phyloP scores from a whole-genome alignment of 805 yeast species.

The Babjeviella inositovora region DNA sequence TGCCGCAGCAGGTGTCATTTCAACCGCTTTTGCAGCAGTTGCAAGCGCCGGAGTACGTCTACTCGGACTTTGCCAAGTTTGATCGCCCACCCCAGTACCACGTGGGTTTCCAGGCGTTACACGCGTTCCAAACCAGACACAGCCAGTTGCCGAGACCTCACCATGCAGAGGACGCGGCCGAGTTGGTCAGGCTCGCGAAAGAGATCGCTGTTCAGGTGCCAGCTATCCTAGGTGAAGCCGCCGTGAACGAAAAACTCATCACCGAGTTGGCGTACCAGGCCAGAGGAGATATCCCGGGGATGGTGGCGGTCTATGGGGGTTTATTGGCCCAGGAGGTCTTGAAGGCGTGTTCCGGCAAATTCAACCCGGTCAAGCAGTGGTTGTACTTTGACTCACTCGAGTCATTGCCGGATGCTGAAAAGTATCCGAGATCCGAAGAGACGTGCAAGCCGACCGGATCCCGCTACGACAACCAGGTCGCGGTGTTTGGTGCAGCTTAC shows the following conservation, averaged over 20 bases:
- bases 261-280: slow-evolving; percentile 72
- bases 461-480: slow-evolving; percentile 90
- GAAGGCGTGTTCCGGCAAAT: slow-evolving; percentile 91
- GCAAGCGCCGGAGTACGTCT: slow-evolving; percentile 58
- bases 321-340: slow-evolving; percentile 91
- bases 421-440: slow-evolving; percentile 48
- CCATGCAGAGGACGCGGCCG: slow-evolving; percentile 58
- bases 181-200: slow-evolving; percentile 41
- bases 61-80: slow-evolving; percentile 86
- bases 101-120: slow-evolving; percentile 81
- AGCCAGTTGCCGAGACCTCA: slow-evolving; percentile 60
- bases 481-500: slow-evolving; percentile 75
- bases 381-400: slow-evolving; percentile 90
- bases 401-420: slow-evolving; percentile 53
- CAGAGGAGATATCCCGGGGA: slow-evolving; percentile 81
- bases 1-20: slow-evolving; percentile 52
- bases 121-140: slow-evolving; percentile 51
- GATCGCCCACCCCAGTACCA: slow-evolving; percentile 87
- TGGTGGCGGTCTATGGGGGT: slow-evolving; percentile 86
- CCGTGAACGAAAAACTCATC: slow-evolving; percentile 48
- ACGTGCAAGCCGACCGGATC: slow-evolving; percentile 63
- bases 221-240: slow-evolving; percentile 34
- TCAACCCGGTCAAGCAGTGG: slow-evolving; percentile 85
- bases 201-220: slow-evolving; percentile 43
- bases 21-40: slow-evolving; percentile 51